Base-by-base conservation (phyloP, 495 filamentous ascomycete genomes). In the Trichoderma reesei region DNA sequence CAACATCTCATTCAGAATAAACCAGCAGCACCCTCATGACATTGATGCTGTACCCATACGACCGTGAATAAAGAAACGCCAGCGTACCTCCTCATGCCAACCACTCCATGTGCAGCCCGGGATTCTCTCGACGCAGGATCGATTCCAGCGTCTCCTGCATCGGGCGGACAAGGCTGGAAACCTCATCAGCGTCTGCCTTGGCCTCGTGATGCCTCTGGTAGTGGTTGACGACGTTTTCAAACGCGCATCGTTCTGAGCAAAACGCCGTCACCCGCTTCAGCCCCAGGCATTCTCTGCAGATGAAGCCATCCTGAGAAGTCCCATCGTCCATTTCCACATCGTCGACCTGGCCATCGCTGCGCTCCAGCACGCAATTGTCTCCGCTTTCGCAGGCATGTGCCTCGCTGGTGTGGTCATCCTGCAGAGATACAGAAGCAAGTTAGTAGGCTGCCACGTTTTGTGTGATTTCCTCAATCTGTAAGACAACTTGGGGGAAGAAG, bases 161-260 rank as follows among this genome's bases (percentile, higher is more conserved):
- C 61, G 41, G 16, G 7, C 13, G 11, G 3, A 63, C 20, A 7
- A 63, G 26, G 26, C 33, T 42, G 6, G 31, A 33, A 10, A 63
- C 41, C 5, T 42, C 41, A 34, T 31, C 61, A 9, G 41, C 61
- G n/a, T 63, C 41, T 16, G 26, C 48, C 18, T 63, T 42, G 20
- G 11, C 10, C 38, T 42, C 61, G 68, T 81, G 79, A 33, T 76
- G 68, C 4, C 63, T 62, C 42, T 77, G 73, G 20, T 76, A 75
- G 63, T 81, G 79, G 1, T 60, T 66, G 46, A 72, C 72, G 61
- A 80, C 78, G 67, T 78, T 72, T 51, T 61, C 61, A 18, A 67
- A 70, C 20, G 76, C 75, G 66, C 79, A 81, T 36, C 68, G 67
- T 11, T 66, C 64, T 26, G 76, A 74, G 66, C 79, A 81, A 69